Evolutionary conservation across 306 rosid genomes (phyloP).

Genomic region (Acacia acuminata): DNA sequence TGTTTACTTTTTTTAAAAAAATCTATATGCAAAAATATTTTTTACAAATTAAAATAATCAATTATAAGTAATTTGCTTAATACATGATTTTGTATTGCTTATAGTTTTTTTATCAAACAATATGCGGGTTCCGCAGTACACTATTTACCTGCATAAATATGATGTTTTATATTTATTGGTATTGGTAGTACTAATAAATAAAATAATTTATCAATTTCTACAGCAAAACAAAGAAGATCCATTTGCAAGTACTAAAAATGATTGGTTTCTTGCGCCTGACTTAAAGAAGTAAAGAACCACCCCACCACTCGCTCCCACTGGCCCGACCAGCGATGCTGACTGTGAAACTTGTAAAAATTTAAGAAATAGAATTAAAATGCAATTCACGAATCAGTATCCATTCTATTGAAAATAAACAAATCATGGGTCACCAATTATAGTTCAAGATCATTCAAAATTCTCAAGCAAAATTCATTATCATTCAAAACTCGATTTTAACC

Average conservation of each 20-base stretch:
- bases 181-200: neutral
- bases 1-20: too few relatives aligned
- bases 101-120: neutral
- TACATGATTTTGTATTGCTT: neutral
- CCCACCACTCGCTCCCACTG: neutral
- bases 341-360: neutral
- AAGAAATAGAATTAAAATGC: neutral
- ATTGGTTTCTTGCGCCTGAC: neutral
- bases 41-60: too few relatives aligned
- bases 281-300: neutral
- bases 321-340: neutral
- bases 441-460: neutral
- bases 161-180: neutral
- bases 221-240: neutral
- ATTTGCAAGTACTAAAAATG: neutral
- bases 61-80: neutral
- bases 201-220: neutral
- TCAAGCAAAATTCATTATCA: neutral
- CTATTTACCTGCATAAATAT: neutral
- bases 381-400: neutral
- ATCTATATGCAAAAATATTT: too few relatives aligned
- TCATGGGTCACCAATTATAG: neutral
- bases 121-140: neutral
- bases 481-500: neutral
- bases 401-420: neutral